Evolutionary conservation across 2,329 filamentous ascomycete species (phyloP), one percentile per base, ranked within the genome.

Genomic region (Pseudogymnoascus sp.): DNA sequence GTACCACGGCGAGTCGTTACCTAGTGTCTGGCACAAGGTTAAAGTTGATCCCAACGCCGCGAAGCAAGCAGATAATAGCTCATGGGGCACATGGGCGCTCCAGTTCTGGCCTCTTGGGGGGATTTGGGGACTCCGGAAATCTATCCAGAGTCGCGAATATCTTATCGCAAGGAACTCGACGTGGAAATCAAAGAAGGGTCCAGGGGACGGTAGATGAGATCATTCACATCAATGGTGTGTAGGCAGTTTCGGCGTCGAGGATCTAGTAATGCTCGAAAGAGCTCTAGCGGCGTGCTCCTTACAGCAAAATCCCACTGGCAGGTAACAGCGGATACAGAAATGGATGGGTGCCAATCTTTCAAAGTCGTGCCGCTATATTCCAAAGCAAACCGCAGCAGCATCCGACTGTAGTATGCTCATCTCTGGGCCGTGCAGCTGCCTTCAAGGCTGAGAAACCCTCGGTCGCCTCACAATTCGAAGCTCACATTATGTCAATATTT

Each of bases 1-100:
- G 71, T 91, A 89, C 74, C 73, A 79, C 59, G 88, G 88, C 11
- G 77, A 76, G 0, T 78, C 79, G 6, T 75, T 91, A 68, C 88
- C 88, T 26, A 85, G 77, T 53, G 86, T 91, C 4, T 89, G 86
- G 75, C 85, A 90, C 69, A 91, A 91, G 76, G 85, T 89, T 46
- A 81, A 80, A 66, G 83, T 87, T 37, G 79, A 81, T 66, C 76
- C 81, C 23, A 77, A 78, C 61, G 74, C 77, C 2, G 77, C 79
- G 64, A 72, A 77, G 59, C 72, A 73, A 60, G 75, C 75, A 66
- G 72, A 75, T 64, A 72, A 69, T 65, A 63, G 67, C 65, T 76
- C 77, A 73, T 66, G 80, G 50, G 82, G 80, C 73, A 76, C 76
- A 13, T 56, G 50, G 50, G 50, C 50, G 29, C 50, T 56, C 15